Evolutionary conservation across 2,329 filamentous ascomycete genomes (phyloP), one percentile per base, ranked within the genome.

Genomic region (Sphaceloma murrayae): DNA sequence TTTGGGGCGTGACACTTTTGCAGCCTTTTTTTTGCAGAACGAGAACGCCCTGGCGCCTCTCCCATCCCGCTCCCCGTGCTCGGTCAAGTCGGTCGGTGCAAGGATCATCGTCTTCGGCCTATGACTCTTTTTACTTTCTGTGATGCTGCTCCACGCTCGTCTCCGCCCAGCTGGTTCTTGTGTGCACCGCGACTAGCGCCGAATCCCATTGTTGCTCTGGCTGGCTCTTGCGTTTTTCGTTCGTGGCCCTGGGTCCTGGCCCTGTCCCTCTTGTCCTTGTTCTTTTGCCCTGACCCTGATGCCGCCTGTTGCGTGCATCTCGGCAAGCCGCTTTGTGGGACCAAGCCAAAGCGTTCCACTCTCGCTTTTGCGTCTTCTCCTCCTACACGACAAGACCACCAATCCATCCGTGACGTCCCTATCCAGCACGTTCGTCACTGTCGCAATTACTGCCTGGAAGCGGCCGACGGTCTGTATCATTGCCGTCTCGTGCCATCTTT

Each of bases 261-360:
- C 34, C 34, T 38, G 34, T 21, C 18, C 7, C 19, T 26, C 16
- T 40, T 22, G 27, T 30, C 24, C 36, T 22, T 14, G 19, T 38
- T 14, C 19, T 38, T 11, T 27, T 11, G 24, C 18, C 36, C 36
- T 40, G n/a, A 29, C 30, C 14, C 31, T 17, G 17, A 10, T 14
- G 14, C 22, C 36, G 24, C 36, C 14, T 30, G 36, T 40, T 40
- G 19, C 36, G 36, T 40, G 36, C 36, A 40, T 40, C 36, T 40
- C 36, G 36, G 36, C 36, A 30, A 40, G 36, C 22, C 24, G n/a
- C n/a, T n/a, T 26, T 40, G 11, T 27, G 31, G 13, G 27, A 6
- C 17, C 19, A 38, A 38, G 34, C 34, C 34, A 38, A 40, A 40
- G 36, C 22, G 36, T 40, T 40, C 36, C 36, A 40, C 36, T 30